Base-by-base conservation (phyloP, 192 early-diverging fungal species). In the Coemansia sp. region DNA sequence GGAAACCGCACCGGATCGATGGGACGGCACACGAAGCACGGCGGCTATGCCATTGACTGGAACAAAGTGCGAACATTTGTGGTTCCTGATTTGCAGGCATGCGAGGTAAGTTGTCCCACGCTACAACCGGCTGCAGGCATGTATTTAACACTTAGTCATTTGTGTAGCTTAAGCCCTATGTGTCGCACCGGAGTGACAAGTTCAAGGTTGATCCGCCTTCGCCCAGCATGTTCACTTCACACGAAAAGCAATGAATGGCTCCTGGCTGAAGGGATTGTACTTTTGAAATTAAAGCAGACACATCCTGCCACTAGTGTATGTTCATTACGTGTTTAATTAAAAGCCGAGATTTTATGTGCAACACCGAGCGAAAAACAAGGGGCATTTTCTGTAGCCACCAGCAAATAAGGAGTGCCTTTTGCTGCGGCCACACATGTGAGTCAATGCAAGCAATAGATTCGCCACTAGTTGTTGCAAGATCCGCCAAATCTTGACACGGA, bases 1-100 rank as follows among this genome's bases (percentile, higher is more conserved):
- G 62, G 69, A 6, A 79, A 69, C 37, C 76, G 76, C 62, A 74
- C 76, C 17, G 76, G 76, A 6, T 69, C 70, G 49, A 79, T 79
- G 71, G 76, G 76, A 23, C 61, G 66, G 31, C 76, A 79, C 53
- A 79, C 76, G 26, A 79, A 79, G 49, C 71, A 79, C 42, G 76
- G 76, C 15, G 59, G 52, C 44, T 79, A 74, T 30, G 66, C 65
- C 10, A 49, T 79, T 21, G 62, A 74, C 28, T 38, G 62, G 26
- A 38, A 66, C 60, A 72, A 74, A 40, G 76, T 79, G 23, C 70
- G 76, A 38, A 79, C 76, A 15, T 79, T 69, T 54, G 76, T 74
- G 20, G 71, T 79, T n/a, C 76, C 76, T 30, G 66, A 74, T 42
- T 45, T 79, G 50, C 10, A 58, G 2, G 47, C 18, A 42, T 79